phyloP scores from a whole-genome alignment of 257 asterid species.

The Solanum pinnatisectum region DNA sequence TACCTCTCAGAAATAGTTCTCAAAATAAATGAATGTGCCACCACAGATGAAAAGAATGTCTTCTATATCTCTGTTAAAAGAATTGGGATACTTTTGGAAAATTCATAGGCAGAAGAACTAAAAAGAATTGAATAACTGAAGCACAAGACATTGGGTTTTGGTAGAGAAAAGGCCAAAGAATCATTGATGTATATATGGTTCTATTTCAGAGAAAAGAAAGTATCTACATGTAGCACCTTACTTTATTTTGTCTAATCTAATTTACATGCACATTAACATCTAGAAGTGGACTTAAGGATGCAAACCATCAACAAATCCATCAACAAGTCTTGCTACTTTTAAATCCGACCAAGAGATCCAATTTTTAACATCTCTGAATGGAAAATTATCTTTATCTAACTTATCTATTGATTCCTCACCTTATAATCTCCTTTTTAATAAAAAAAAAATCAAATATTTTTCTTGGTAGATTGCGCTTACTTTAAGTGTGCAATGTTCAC shows the following conservation, averaged over 20 bases:
- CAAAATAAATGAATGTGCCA: constrained; percentile 87
- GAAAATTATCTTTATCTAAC: neutral
- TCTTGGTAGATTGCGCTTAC: neutral
- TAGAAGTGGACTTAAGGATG: neutral
- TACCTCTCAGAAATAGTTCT: constrained; percentile 91
- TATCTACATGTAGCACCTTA: neutral
- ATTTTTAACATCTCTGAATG: neutral
- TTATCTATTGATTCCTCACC: neutral
- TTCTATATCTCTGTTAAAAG: constrained; percentile 63
- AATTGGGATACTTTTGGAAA: neutral
- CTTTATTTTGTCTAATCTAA: neutral
- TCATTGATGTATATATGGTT: neutral
- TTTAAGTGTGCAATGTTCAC: neutral
- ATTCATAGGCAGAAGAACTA: neutral
- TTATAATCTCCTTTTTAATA: neutral
- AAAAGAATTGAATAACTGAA: neutral
- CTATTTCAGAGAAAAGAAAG: neutral
- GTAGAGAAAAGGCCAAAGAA: neutral
- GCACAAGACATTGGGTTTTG: neutral
- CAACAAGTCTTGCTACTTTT: neutral
- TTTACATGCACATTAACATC: neutral
- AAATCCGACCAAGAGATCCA: neutral
- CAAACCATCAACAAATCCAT: neutral
- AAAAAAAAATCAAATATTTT: neutral
- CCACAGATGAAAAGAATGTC: constrained; percentile 87